phyloP scores from a whole-genome alignment of 495 filamentous ascomycete species.

The Tuber borchii region DNA sequence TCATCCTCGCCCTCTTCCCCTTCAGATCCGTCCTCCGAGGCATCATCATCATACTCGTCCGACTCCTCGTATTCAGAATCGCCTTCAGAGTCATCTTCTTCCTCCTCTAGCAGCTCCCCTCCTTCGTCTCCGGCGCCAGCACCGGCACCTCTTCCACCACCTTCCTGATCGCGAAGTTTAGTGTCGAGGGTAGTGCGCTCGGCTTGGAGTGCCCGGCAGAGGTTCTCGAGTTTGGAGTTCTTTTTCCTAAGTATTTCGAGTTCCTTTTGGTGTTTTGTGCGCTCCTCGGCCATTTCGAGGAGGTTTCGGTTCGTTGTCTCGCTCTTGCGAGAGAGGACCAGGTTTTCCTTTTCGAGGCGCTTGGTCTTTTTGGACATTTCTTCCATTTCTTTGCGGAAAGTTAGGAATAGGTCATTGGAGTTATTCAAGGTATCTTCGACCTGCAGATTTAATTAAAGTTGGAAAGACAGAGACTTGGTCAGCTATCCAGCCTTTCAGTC shows the following conservation, averaged over 20 bases:
- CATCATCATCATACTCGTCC: conserved; percentile 57
- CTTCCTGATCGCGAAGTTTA: conserved; percentile 20
- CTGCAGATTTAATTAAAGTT: conserved; percentile 48
- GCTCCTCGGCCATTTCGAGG: conserved; percentile 95
- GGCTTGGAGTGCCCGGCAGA: conserved; percentile 46
- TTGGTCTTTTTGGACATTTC: conserved; percentile 99
- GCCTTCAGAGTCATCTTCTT: conserved; percentile 49
- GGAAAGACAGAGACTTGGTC: conserved; percentile 11
- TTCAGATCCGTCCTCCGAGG: conserved; percentile 46
- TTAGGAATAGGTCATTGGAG: conserved; percentile 95
- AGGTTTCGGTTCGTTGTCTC: conserved; percentile 92
- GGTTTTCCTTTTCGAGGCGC: conserved; percentile 92
- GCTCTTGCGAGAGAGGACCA: conserved; percentile 82
- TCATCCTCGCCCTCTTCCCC: conserved; percentile 36
- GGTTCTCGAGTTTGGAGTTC: conserved; percentile 82
- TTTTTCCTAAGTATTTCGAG: conserved; percentile 76
- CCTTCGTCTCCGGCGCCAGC: neutral
- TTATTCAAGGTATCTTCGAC: conserved; percentile 99
- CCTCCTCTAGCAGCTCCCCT: conserved; percentile 47
- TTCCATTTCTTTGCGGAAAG: conserved; percentile 99
- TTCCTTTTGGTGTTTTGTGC: conserved; percentile 72
- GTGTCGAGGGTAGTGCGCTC: conserved; percentile 39
- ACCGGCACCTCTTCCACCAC: neutral
- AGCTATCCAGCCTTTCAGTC: conserved; percentile 1
- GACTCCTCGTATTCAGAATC: conserved; percentile 75